These are phyloP conservation scores for Xylariales sp. DNA, from an alignment of 2,329 filamentous ascomycete species.

Conservation along the genomic window DNA sequence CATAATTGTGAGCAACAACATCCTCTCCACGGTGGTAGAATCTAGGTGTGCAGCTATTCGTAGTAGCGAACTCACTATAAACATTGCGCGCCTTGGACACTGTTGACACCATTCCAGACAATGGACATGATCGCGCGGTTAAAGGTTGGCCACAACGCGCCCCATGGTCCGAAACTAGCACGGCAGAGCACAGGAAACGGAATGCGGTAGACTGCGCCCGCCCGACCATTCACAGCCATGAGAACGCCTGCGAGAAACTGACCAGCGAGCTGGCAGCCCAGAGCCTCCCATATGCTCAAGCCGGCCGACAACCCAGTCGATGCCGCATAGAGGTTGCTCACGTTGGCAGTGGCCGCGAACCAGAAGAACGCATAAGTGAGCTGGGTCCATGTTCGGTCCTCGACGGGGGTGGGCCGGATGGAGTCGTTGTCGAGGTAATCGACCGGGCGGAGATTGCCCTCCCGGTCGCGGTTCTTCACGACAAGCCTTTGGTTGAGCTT, in stretches of 20 bases:
- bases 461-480: slow-evolving; percentile 1
- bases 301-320: slow-evolving; percentile 35
- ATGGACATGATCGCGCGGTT: slow-evolving; percentile 39
- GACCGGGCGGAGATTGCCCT: slow-evolving; percentile 15
- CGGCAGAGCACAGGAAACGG: slow-evolving; percentile 36
- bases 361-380: slow-evolving; percentile 37
- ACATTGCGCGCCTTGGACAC: slow-evolving; percentile 27
- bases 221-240: slow-evolving; percentile 37
- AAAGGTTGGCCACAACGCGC: slow-evolving; percentile 38
- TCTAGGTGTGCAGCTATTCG: slow-evolving; percentile 20
- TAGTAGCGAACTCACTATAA: slow-evolving; percentile 11
- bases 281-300: slow-evolving; percentile 44
- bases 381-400: slow-evolving; percentile 35
- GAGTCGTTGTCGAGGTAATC: slow-evolving; percentile 32
- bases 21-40: too few relatives aligned
- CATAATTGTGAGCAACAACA: too few relatives aligned
- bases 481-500: background rate
- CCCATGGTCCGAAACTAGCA: slow-evolving; percentile 37
- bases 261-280: slow-evolving; percentile 35
- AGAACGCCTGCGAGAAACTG: slow-evolving; percentile 33
- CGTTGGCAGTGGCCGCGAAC: slow-evolving; percentile 34
- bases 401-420: slow-evolving; percentile 31
- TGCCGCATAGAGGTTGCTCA: slow-evolving; percentile 33
- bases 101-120: slow-evolving; percentile 40
- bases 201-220: slow-evolving; percentile 38